Base-by-base conservation (phyloP, 352 stramenopile species). In the Phytophthora pistaciae region DNA sequence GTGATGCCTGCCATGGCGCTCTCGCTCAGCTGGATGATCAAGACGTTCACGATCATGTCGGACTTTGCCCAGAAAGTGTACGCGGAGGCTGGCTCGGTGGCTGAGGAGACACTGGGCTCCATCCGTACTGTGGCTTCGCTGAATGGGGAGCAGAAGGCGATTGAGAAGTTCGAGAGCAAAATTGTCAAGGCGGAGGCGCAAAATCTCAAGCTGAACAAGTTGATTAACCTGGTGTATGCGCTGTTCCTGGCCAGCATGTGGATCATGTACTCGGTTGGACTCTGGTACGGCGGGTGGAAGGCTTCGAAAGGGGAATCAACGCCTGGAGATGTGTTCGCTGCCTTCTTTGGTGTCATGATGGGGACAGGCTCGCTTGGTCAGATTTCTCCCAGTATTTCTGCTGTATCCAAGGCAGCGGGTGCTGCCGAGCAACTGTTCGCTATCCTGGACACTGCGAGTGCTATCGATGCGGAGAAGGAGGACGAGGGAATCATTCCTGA, bases 211-310 rank as follows among this genome's bases (percentile, higher is more conserved):
- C 67, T 81, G 21, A 65, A 75, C 60, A 84, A 80, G 60, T 69
- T 82, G 59, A 64, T 65, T 5, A 61, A 73, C 1, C 53, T 58
- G 2, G 69, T 87, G 8, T 74, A 83, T 49, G 49, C 63, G 21
- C 52, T 83, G 46, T 83, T 90, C 65, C 16, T 85, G 29, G 78
- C 31, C 1, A 85, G 70, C 58, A 70, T 86, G 0, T 91, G 72
- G 71, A 8, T 87, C 56, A 87, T 85, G 69, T 90, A 87, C 64
- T 65, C 77, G 1, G 50, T 71, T 16, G 82, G 78, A 29, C 59
- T 90, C 1, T 90, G 82, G 82, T 90, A 90, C 68, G 82, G 82
- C 10, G 77, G 79, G 31, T 66, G 73, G 36, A 77, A 82, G 23
- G 82, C 85, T 21, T 73, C 74, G 1, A 55, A 62, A 4, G 71